Base-by-base conservation (phyloP, 805 yeast genomes). In the Candida hungchunana region DNA sequence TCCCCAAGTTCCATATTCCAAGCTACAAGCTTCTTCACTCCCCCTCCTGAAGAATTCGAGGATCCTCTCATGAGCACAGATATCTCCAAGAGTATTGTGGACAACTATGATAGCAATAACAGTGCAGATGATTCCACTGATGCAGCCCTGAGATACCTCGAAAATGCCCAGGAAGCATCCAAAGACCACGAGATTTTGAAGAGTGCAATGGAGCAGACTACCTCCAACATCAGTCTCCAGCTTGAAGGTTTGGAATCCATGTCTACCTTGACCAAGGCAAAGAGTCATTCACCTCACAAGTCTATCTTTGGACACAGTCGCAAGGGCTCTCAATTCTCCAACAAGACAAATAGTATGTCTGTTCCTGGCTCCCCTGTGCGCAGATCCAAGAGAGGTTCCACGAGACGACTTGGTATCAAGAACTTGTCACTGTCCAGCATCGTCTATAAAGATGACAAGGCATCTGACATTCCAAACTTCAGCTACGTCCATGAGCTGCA, bases 401-500 rank as follows among this genome's bases (percentile, higher is more conserved):
- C 44, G 3, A 42, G 43, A 21, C 47, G 36, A 32, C 14, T 42
- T 22, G 41, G 43, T 7, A 21, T 52, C 26, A 52, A 50, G 39
- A 53, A 51, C 34, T 19, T 54, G 14, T 53, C 57, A 6, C 26
- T 53, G 16, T 51, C 57, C 5, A 47, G 47, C 31, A 51, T 53
- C 7, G 53, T 48, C 3, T 49, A 38, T 33, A 50, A 50, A 22
- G 51, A 45, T 11, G 40, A 41, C 14, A 32, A 39, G 11, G 37
- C 40, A 3, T 31, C 36, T 3, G 35, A 40, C 12, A 29, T 39
- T 4, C 51, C 53, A 6, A 39, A 51, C 29, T 38, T 54, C 24
- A 10, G 48, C 2, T 54, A 51, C 31, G 54, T 54, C 4, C 54
- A 46, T 21, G 55, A 53, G 31, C 29, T 53, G 3, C 58, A 53